Percentiles rank a stretch among this genome's conserved stretches.
Evolutionary conservation across 2,329 filamentous ascomycete genomes (phyloP).

Genomic region (Amauroascus niger): DNA sequence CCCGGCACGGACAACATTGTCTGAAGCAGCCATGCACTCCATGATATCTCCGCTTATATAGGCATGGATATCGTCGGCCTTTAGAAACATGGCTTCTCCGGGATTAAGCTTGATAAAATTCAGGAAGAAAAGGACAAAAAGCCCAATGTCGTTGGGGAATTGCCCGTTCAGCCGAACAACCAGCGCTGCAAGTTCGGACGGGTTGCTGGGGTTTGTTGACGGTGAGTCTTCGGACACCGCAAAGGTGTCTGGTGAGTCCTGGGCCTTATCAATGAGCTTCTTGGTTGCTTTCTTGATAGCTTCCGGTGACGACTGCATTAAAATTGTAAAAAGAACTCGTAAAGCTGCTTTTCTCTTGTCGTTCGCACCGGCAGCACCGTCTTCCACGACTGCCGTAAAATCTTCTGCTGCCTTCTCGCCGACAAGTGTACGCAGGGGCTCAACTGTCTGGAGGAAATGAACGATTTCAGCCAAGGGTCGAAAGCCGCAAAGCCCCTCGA

Average conservation of each 20-base stretch:
- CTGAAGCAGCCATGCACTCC: slow-evolving; percentile 98
- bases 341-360: slow-evolving; percentile 68
- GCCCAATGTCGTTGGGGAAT: slow-evolving; percentile 81
- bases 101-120: slow-evolving; percentile 83
- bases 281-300: slow-evolving; percentile 56
- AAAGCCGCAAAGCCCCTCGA: slow-evolving; percentile 94
- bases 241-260: slow-evolving; percentile 60
- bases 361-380: slow-evolving; percentile 37
- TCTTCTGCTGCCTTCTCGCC: slow-evolving; percentile 45
- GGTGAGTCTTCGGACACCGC: slow-evolving; percentile 43
- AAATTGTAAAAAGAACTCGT: slow-evolving; percentile 60
- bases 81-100: slow-evolving; percentile 91
- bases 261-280: slow-evolving; percentile 60
- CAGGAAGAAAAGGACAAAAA: slow-evolving; percentile 94
- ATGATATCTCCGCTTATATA: slow-evolving; percentile 75
- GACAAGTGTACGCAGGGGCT: slow-evolving; percentile 56
- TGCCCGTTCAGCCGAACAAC: slow-evolving; percentile 67
- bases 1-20: slow-evolving; percentile 94
- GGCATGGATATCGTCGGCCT: slow-evolving; percentile 94
- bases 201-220: slow-evolving; percentile 30
- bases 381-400: slow-evolving; percentile 46
- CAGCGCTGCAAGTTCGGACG: slow-evolving; percentile 62
- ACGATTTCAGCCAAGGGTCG: slow-evolving; percentile 75
- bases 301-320: slow-evolving; percentile 69
- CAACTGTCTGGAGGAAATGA: slow-evolving; percentile 64